Evolutionary conservation across 179 eudicot species (phyloP).

Genomic region (Beta corolliflora): DNA sequence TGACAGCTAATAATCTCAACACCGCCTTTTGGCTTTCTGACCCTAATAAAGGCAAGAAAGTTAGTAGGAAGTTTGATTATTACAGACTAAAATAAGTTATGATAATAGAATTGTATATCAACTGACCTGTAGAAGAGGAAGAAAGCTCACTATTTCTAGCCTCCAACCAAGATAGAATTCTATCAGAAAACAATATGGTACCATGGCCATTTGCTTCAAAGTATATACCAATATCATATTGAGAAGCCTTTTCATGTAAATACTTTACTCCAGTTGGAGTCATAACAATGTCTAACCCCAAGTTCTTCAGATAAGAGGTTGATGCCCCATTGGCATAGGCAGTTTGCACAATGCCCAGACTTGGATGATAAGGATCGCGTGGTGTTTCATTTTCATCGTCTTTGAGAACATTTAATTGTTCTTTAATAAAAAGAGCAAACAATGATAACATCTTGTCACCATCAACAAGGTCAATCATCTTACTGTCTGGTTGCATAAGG

Average conservation of each 20-base stretch:
- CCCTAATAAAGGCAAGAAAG: conserved; percentile 42
- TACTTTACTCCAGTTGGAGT: conserved; percentile 95
- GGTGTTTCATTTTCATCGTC: conserved; percentile 32
- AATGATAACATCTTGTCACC: conserved; percentile 92
- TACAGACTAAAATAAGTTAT: too few species aligned
- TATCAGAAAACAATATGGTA: conserved; percentile 81
- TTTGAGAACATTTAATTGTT: conserved; percentile 57
- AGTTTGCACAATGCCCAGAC: conserved; percentile 83
- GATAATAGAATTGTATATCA: not conserved
- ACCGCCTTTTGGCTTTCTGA: conserved; percentile 80
- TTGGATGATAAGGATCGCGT: conserved; percentile 37
- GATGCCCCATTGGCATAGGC: conserved; percentile 99
- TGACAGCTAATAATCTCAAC: conserved; percentile 75
- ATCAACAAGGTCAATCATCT: conserved; percentile 74
- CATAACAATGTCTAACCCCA: conserved; percentile 72
- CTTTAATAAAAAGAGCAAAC: conserved; percentile 74
- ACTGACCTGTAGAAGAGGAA: conserved; percentile 56
- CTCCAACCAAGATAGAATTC: conserved; percentile 64
- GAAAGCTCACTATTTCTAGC: conserved; percentile 46
- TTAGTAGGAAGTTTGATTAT: not conserved
- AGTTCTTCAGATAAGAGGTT: conserved; percentile 68
- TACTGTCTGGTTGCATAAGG: conserved; percentile 49
- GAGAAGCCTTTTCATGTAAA: conserved; percentile 89
- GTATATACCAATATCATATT: conserved; percentile 88
- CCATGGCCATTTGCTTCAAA: conserved; percentile 99